Base-by-base conservation (phyloP, 2,329 filamentous ascomycete genomes). In the Fusarium stilboides region DNA sequence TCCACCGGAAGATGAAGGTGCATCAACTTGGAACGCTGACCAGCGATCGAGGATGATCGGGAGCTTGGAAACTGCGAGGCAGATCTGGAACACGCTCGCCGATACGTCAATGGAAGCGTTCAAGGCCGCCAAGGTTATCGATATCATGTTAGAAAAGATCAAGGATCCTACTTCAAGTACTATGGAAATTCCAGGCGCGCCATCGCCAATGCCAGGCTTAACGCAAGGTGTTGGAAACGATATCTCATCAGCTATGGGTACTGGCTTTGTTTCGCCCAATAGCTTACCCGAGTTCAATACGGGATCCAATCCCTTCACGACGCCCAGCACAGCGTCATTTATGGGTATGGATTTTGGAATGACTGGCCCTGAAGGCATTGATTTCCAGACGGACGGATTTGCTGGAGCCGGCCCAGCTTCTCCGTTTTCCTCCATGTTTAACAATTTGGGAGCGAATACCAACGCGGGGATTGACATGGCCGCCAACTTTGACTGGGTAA, bases 71-170 rank as follows among this genome's bases (percentile, higher is more conserved):
- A 86, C 86, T 19, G 92, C 92, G 10, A 87, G 88, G 45, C 84
- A 87, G 19, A 96, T 98, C 57, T 98, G 94, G 94, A 90, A 91
- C 49, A 89, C 88, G 12, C 84, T 94, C 13, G 88, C 90, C 5
- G 91, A 96, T 56, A 85, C 89, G 24, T 96, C 92, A 1, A 91
- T 98, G 81, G 95, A 98, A 71, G 94, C 94, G 0, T 94, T 91
- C 82, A 98, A 98, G 81, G 95, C 94, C 2, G 89, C 89, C 40
- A 89, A 89, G 42, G 87, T 95, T 24, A 83, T 98, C n/a, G 90
- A 89, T 22, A 89, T 98, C 52, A 94, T 98, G 88, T 81, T 98
- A 44, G 86, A 89, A 33, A 96, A 96, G 78, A 85, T 98, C 55
- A 90, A 75, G 62, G 62, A 76, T 37, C 74, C 77, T 5, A 28